Evolutionary conservation across 2,329 filamentous ascomycete genomes (phyloP), one percentile per base, ranked within the genome.

Genomic region (Penicillium janthinellum): DNA sequence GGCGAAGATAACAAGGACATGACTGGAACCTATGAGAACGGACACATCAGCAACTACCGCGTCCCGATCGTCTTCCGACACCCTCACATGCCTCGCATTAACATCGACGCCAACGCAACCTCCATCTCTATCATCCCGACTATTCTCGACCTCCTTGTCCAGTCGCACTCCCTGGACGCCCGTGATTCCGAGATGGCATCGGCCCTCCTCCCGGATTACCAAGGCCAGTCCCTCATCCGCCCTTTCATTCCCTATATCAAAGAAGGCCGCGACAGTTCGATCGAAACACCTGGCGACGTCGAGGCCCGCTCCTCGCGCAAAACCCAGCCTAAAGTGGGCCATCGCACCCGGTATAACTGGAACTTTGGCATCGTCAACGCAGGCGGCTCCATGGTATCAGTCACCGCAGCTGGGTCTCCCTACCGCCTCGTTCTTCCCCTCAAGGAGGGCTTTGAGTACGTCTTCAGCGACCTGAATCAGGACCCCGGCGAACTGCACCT

Each of bases 371-470:
- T 75, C 2, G 71, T 75, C 59, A 75, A 75, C 35, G 68, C 72
- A 0, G 73, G 73, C 44, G 72, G 72, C 14, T 67, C 70, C 1
- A 69, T 89, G 88, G 74, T 83, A 83, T 62, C 81, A 81, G 62
- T 88, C 90, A 77, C 87, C 87, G 5, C 83, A 80, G 64, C 97
- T 89, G 92, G 86, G 89, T 68, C 91, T 92, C 80, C 75, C 49
- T 74, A 84, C 96, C 60, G 82, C 84, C 60, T 93, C 90, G 63
- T 69, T 17, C 87, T 97, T 56, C 87, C 90, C 5, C 87, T 94
- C 69, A 85, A 90, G 70, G 91, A 96, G 74, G 90, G 90, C 52
- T 90, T 82, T 39, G 65, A 70, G 58, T 75, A 73, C 42, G 63
- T 64, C 49, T 78, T 79, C 64, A 74, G 74, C 2, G 66, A 78